Evolutionary conservation across 768 basidiomycete genomes (phyloP).

Genomic region (Rhodocollybia butyracea): DNA sequence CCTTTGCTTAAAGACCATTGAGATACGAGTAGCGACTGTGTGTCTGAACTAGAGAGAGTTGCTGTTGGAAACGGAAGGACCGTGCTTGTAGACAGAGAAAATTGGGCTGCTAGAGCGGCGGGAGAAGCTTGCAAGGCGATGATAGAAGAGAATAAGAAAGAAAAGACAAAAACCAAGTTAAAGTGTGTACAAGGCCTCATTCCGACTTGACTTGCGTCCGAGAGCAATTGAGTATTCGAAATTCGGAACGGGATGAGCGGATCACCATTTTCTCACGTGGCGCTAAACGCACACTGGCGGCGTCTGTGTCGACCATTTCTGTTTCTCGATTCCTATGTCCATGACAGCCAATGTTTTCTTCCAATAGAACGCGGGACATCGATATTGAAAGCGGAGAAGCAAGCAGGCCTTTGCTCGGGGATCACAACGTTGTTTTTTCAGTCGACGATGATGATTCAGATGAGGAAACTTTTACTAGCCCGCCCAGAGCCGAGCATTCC

Average conservation of each 20-base stretch:
- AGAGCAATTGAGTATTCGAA: background rate
- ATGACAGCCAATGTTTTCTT: constrained; percentile 7
- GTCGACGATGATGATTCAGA: constrained; percentile 53
- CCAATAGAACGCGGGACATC: background rate
- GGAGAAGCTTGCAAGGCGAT: constrained; percentile 27
- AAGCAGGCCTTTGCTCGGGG: constrained; percentile 56
- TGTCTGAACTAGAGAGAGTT: constrained; percentile 46
- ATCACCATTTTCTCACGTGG: background rate
- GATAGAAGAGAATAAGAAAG: constrained; percentile 12
- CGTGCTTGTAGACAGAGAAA: constrained; percentile 58
- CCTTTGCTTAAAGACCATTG: constrained; percentile 63
- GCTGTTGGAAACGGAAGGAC: constrained; percentile 61
- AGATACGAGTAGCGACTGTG: constrained; percentile 48
- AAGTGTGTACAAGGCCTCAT: constrained; percentile 6
- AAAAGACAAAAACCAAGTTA: constrained; percentile 17
- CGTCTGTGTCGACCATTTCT: background rate
- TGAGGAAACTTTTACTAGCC: constrained; percentile 31
- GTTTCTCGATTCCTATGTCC: background rate
- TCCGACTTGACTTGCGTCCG: background rate
- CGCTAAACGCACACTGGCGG: background rate
- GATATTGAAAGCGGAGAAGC: constrained; percentile 32
- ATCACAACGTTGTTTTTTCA: constrained; percentile 46
- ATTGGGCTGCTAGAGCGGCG: constrained; percentile 44
- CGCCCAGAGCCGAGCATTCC: constrained; percentile 35
- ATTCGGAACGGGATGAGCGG: background rate